These are phyloP conservation scores for Syzygium syzygioides DNA, from an alignment of 441 rosid species.

Conservation along the genomic window DNA sequence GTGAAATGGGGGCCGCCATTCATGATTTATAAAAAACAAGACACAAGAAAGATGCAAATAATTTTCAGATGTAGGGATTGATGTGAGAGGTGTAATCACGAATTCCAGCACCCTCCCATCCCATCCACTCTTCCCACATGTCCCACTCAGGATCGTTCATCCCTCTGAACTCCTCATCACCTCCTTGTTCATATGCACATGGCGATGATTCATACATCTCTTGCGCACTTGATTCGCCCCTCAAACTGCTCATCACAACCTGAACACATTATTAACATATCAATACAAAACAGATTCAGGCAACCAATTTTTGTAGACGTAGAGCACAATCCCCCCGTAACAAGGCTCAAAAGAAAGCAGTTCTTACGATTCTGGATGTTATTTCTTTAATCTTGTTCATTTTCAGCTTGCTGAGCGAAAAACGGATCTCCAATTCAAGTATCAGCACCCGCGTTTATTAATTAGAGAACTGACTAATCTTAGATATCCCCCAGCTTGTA, in stretches of 20 bases:
- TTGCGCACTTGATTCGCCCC: constrained; percentile 30
- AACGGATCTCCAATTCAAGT: neutral
- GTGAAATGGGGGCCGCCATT: neutral
- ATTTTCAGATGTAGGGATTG: neutral
- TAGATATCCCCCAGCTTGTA: neutral
- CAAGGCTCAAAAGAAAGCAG: neutral
- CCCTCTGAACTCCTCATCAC: constrained; percentile 22
- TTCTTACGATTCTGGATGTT: neutral
- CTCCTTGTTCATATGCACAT: constrained; percentile 22
- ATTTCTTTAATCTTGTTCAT: neutral
- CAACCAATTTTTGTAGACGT: neutral
- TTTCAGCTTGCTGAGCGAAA: neutral
- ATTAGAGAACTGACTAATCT: neutral
- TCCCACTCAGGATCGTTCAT: neutral
- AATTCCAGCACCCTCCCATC: constrained; percentile 6
- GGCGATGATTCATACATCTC: constrained; percentile 19
- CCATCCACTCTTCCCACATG: constrained; percentile 6
- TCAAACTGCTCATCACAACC: constrained; percentile 52
- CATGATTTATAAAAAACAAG: neutral
- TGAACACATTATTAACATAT: constrained; percentile 4
- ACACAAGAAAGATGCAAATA: neutral
- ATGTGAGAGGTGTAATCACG: neutral
- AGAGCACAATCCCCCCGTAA: neutral
- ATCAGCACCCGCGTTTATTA: neutral
- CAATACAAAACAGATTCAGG: neutral